Percentiles rank a stretch among this genome's conserved stretches.
phyloP scores from a whole-genome alignment of 257 asterid species.

The Gardenia jasminoides region DNA sequence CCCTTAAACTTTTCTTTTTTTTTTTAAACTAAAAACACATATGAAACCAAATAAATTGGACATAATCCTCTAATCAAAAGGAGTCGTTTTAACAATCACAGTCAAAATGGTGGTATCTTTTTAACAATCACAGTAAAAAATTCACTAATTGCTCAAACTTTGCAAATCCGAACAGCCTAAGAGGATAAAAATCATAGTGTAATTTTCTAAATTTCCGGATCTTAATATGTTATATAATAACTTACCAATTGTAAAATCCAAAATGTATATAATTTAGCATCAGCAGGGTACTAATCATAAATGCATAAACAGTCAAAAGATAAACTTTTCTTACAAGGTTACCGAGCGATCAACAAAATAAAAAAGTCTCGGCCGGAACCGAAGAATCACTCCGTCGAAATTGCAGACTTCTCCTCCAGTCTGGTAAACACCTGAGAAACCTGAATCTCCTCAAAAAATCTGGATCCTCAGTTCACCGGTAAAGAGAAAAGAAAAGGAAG shows the following conservation, averaged over 20 bases:
- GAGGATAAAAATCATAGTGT: neutral
- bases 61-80: neutral
- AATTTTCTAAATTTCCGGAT: neutral
- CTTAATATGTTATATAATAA: neutral
- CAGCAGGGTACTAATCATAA: neutral
- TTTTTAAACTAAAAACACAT: too few relatives aligned
- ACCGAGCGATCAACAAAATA: neutral
- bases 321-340: neutral
- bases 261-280: neutral
- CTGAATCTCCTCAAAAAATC: conserved; percentile 3
- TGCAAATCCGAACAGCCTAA: neutral
- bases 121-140: neutral
- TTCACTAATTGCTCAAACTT: conserved; percentile 1
- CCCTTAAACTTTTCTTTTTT: too few relatives aligned
- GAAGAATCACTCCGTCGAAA: neutral
- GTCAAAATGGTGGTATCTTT: neutral
- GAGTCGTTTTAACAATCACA: too few relatives aligned
- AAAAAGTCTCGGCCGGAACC: neutral
- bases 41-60: neutral
- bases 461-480: neutral
- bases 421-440: conserved; percentile 3
- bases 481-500: neutral
- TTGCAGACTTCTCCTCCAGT: neutral
- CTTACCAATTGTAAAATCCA: neutral
- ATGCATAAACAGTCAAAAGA: neutral